Base-by-base conservation (phyloP, 129 eudicot species). In the Saussurea involucrata region DNA sequence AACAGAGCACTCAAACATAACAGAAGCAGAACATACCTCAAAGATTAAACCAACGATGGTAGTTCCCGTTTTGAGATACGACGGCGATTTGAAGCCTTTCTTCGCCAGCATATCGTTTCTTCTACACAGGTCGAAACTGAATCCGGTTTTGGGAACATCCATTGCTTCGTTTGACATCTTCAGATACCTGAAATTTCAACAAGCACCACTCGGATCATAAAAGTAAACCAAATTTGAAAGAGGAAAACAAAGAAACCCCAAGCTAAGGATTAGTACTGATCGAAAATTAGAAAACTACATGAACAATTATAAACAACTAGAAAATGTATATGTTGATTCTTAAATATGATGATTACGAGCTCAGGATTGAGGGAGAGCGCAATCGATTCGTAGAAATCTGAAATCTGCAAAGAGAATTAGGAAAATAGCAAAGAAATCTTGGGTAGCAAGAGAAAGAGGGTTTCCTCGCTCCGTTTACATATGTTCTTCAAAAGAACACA, bases 51-150 rank as follows among this genome's bases (percentile, higher is more conserved):
- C 98, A 27, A 94, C 98, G 49, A 94, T 94, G 0, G 97, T 94
- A 2, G 98, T 94, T 28, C 98, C 98, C n/a, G 97, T 94, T 84
- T 94, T 94, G 29, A 86, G 92, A 80, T 66, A 94, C 10, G 87
- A 66, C 0, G 98, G 87, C 66, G 79, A 67, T 70, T 89, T 83
- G 11, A 87, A 29, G 6, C 98, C 98, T 53, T 89, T 91, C 13
- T 86, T 82, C 78, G 84, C 25, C 18, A 94, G 79, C 96, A 94
- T 91, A 21, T 89, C 93, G 76, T 94, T 94, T 68, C 98, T 87
- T 76, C 87, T 86, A 74, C 97, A 94, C 78, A 87, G 71, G 65
- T 91, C 97, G 84, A 91, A 94, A 40, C 84, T 84, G 63, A 94
- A 94, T 33, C 96, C 98, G 6, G 96, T 90, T 81, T 87, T 94